Evolutionary conservation across 1,139 yeast species (phyloP), one percentile per base, ranked within the genome.

Genomic region (Sugiyamaella paludigena): DNA sequence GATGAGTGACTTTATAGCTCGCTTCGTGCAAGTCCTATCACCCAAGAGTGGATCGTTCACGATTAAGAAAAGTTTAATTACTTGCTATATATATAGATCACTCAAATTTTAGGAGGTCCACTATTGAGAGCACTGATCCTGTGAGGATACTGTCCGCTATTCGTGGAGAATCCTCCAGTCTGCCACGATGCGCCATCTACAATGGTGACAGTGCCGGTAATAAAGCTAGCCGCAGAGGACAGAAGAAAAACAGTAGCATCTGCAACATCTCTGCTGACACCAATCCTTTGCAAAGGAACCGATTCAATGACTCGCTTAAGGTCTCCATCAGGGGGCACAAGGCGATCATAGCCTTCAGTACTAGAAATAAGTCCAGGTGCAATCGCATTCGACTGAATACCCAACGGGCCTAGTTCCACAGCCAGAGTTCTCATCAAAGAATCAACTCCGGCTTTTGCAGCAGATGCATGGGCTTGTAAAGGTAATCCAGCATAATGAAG

Each of bases 131-230:
- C 43, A 13, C n/a, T 34, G 30, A 49, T 39, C 7, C 30, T 28
- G 2, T 48, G 44, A 7, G 60, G 60, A 36, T 57, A 57, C 12
- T 41, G n/a, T 8, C 33, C 48, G 7, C 40, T 28, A 8, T 33
- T 44, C 28, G 39, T 43, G 5, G 33, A 15, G 13, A 43, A 12
- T 36, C 48, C 41, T 16, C 88, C 92, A 61, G 80, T 71, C 63
- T 88, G 95, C 96, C 97, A 89, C 49, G 79, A 76, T 1, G 83
- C 98, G 47, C 98, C 98, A 67, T 91, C 98, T 10, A 91, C 96
- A 11, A 88, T 84, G 40, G 80, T 74, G 24, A 84, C 72, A 2
- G 88, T 81, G 12, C 98, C 98, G 10, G 85, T 81, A 33, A 91
- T 77, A 65, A 83, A 91, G 12, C 74, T 62, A 4, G 92, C 87